These are phyloP conservation scores for Carallia pectinifolia DNA, from an alignment of 345 rosid genomes.

Conservation along the genomic window DNA sequence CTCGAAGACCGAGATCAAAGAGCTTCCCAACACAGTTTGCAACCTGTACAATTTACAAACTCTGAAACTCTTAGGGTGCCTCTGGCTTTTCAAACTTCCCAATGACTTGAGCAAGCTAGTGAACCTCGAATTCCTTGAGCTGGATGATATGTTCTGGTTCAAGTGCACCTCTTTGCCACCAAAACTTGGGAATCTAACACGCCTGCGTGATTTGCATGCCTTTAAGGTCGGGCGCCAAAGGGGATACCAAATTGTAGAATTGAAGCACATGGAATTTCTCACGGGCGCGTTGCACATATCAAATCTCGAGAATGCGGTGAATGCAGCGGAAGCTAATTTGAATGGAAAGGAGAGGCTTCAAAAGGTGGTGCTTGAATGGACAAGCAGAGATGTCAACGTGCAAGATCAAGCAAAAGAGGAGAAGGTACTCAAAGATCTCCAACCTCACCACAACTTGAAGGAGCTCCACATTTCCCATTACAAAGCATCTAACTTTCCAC, in stretches of 20 bases:
- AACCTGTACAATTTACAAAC: constrained; percentile 33
- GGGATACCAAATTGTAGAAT: constrained; percentile 14
- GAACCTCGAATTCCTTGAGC: constrained; percentile 33
- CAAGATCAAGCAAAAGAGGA: constrained; percentile 11
- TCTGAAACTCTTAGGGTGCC: constrained; percentile 30
- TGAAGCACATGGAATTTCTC: constrained; percentile 5
- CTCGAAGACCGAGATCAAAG: constrained; percentile 31
- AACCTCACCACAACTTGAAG: constrained; percentile 16
- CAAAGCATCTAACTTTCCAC: constrained; percentile 15
- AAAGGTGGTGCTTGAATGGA: constrained; percentile 23
- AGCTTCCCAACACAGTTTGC: constrained; percentile 35
- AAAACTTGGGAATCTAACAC: constrained; percentile 25
- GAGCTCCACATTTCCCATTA: constrained; percentile 16
- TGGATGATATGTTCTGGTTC: constrained; percentile 41
- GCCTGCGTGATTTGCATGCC: constrained; percentile 23
- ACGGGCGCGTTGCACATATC: constrained; percentile 23
- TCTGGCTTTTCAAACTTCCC: constrained; percentile 30
- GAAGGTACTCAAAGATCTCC: constrained; percentile 5
- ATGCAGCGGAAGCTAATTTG: constrained; percentile 22
- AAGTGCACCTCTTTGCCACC: constrained; percentile 28
- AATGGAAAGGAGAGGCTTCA: constrained; percentile 17
- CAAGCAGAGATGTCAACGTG: neutral
- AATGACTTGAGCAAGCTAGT: constrained; percentile 25
- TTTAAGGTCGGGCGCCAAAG: constrained; percentile 14
- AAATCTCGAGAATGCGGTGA: constrained; percentile 22